These are phyloP conservation scores for Alternaria triticimaculans DNA, from an alignment of 2,329 filamentous ascomycete genomes.

Conservation along the genomic window DNA sequence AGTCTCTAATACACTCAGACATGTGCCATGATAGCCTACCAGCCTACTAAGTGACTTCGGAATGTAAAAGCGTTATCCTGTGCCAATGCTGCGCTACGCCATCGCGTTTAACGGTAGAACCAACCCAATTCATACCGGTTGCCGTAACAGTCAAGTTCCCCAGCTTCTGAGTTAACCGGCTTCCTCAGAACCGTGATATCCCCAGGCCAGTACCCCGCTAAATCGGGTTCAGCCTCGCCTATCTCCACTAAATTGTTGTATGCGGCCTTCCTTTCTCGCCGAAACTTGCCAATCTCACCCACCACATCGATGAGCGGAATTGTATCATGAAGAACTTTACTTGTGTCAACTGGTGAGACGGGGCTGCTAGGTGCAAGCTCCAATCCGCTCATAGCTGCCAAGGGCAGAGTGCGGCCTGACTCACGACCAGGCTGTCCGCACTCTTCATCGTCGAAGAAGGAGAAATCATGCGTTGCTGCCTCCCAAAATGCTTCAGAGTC, in stretches of 20 bases:
- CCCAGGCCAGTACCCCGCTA: slow-evolving; percentile 67
- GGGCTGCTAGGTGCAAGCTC: slow-evolving; percentile 33
- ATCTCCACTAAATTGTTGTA: slow-evolving; percentile 50
- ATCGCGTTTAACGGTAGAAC: slow-evolving; percentile 54
- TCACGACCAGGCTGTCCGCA: slow-evolving; percentile 58
- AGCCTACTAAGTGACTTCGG: background rate
- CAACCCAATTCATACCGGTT: slow-evolving; percentile 62
- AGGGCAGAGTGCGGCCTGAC: slow-evolving; percentile 53
- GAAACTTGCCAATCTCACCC: slow-evolving; percentile 60
- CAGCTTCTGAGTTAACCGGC: slow-evolving; percentile 48
- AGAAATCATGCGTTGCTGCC: slow-evolving; percentile 66
- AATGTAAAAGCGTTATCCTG: background rate
- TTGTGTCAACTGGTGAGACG: slow-evolving; percentile 14
- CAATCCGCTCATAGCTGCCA: slow-evolving; percentile 55
- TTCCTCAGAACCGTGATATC: slow-evolving; percentile 64
- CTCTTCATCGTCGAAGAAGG: slow-evolving; percentile 66
- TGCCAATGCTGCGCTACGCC: background rate
- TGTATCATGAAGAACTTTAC: slow-evolving; percentile 6
- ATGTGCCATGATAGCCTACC: background rate
- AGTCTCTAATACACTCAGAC: background rate
- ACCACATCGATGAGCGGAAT: slow-evolving; percentile 56
- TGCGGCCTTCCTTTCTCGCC: slow-evolving; percentile 59
- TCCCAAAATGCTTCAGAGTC: slow-evolving; percentile 67
- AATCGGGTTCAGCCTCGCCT: slow-evolving; percentile 42
- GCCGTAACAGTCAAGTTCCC: slow-evolving; percentile 58